Percentiles rank a stretch among this genome's conserved stretches.
These are phyloP conservation scores for Flaveria trinervia DNA, from an alignment of 129 eudicot species.

Conservation along the genomic window DNA sequence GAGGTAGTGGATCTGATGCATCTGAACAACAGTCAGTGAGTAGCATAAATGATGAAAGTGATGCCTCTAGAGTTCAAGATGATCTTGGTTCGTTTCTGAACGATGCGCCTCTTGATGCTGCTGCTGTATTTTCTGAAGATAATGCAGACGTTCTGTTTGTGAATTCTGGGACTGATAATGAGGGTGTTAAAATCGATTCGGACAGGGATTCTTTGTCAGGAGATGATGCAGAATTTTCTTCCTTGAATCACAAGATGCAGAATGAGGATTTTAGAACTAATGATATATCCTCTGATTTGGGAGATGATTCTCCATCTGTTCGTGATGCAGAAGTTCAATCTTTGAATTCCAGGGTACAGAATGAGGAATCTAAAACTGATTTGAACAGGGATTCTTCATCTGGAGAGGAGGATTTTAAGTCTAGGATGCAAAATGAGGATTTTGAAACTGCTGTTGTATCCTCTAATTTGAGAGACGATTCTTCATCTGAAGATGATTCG, in stretches of 20 bases:
- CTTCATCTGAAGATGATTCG: conserved; percentile 19
- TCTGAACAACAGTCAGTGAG: conserved; percentile 38
- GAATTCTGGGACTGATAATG: not conserved
- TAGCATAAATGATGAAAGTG: conserved; percentile 31
- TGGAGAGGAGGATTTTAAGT: not conserved
- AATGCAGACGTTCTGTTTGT: conserved; percentile 33
- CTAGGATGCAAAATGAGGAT: not conserved
- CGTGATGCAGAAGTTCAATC: not conserved
- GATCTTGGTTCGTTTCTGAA: conserved; percentile 46
- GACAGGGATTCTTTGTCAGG: not conserved
- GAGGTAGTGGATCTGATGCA: conserved; percentile 25
- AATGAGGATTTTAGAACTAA: not conserved
- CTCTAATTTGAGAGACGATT: not conserved
- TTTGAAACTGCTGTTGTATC: not conserved
- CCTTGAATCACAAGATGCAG: not conserved
- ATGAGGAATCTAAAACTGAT: conserved; percentile 4
- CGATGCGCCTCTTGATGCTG: conserved; percentile 37
- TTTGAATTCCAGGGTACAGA: not conserved
- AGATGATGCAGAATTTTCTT: conserved; percentile 11
- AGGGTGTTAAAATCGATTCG: not conserved
- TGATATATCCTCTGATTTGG: not conserved
- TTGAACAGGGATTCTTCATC: not conserved
- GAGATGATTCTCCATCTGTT: conserved; percentile 2
- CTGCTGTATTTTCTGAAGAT: conserved; percentile 34
- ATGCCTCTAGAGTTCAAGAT: conserved; percentile 33